Conservation (phyloP, 768 basidiomycete species). For the Atractiella rhizophila region DNA sequence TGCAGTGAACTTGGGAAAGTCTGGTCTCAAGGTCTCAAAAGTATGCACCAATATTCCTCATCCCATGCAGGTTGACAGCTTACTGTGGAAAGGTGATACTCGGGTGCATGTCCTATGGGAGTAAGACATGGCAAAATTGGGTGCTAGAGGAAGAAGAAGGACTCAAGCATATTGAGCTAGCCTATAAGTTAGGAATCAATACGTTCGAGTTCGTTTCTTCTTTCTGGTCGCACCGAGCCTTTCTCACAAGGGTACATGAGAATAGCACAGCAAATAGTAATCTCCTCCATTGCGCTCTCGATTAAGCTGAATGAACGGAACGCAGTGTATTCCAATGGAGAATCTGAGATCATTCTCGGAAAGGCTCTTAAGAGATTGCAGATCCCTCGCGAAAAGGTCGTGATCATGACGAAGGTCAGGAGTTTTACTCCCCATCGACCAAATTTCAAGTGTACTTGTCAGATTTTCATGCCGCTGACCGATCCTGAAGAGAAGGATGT, state of each 20-base stretch:
- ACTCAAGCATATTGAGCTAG: constrained; percentile 31
- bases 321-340: constrained; percentile 34
- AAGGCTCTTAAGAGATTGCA: constrained; percentile 42
- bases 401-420: constrained; percentile 58
- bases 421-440: too few species aligned
- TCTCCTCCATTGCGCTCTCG: constrained; percentile 28
- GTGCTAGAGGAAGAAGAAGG: constrained; percentile 25
- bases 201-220: background rate
- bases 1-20: too few species aligned
- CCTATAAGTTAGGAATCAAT: constrained; percentile 25
- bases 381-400: constrained; percentile 44
- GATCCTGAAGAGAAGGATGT: too few species aligned
- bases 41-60: too few species aligned
- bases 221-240: too few species aligned
- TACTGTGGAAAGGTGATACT: constrained; percentile 41
- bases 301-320: background rate
- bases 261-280: constrained; percentile 16
- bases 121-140: constrained; percentile 8
- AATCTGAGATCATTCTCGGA: constrained; percentile 40
- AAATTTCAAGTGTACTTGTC: too few species aligned
- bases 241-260: constrained; percentile 5
- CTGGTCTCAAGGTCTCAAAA: constrained; percentile 37
- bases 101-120: constrained; percentile 23
- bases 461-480: too few species aligned
- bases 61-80: too few species aligned